These are phyloP conservation scores for Fusarium praegraminearum DNA, from an alignment of 2,329 filamentous ascomycete species.

Conservation along the genomic window DNA sequence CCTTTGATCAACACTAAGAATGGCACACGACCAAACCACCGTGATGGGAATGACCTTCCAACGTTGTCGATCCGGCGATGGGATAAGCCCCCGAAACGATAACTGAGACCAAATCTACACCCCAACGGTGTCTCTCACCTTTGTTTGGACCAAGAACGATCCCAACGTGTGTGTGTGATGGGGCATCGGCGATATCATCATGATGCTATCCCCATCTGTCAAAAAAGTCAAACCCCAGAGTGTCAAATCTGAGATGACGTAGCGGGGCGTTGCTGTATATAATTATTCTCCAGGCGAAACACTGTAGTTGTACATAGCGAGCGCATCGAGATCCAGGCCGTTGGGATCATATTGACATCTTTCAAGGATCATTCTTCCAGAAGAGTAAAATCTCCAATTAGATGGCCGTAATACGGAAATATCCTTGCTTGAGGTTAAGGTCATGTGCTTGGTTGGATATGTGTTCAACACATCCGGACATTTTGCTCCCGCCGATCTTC, in stretches of 20 bases:
- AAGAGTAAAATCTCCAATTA: conserved; percentile 6
- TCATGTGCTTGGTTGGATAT: conserved; percentile 5
- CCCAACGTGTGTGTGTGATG: conserved; percentile 1
- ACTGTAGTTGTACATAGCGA: background rate
- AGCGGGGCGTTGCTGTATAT: conserved; percentile 3
- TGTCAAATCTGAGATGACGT: conserved; percentile 34
- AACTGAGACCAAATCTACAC: background rate
- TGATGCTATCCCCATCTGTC: conserved; percentile 21
- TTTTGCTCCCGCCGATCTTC: conserved; percentile 29
- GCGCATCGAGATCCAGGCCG: conserved; percentile 29
- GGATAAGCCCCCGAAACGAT: conserved; percentile 1
- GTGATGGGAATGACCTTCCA: conserved; percentile 21
- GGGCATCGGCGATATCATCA: conserved; percentile 16
- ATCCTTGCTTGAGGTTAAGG: conserved; percentile 4
- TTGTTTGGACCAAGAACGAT: conserved; percentile 1
- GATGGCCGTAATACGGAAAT: background rate
- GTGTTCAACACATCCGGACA: conserved; percentile 9
- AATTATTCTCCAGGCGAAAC: background rate
- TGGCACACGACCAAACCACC: conserved; percentile 1
- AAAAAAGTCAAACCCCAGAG: conserved; percentile 11
- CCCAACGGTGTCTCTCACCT: background rate
- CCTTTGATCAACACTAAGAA: conserved; percentile 7
- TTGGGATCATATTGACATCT: conserved; percentile 10
- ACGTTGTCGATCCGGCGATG: conserved; percentile 18
- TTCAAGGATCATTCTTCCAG: conserved; percentile 17